phyloP scores from a whole-genome alignment of 139 green algal species.

The Chlorella sp. region DNA sequence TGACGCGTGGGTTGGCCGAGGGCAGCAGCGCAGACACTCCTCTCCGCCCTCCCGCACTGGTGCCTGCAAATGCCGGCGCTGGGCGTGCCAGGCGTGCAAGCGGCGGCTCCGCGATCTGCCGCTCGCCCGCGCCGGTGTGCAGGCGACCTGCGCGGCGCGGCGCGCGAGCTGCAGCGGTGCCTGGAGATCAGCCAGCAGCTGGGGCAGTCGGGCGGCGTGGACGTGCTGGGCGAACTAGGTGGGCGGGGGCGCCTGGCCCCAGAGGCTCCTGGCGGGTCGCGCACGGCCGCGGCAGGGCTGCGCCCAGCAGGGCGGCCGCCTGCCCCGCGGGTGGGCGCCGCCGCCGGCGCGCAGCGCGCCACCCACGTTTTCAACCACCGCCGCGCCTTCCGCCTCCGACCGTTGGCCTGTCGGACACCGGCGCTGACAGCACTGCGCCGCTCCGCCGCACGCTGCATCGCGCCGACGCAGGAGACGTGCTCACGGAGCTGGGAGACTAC shows the following conservation, averaged over 20 bases:
- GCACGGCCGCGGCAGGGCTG: neutral
- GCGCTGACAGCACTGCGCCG: too few species aligned
- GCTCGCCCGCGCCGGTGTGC: neutral
- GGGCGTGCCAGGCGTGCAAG: neutral
- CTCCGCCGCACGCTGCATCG: too few species aligned
- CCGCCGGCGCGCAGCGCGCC: neutral
- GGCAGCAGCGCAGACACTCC: neutral
- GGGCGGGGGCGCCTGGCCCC: neutral
- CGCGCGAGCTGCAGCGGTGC: constrained; percentile 34
- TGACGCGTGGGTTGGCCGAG: neutral
- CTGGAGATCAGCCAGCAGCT: constrained; percentile 35
- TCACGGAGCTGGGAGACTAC: constrained; percentile 44
- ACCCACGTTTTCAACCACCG: neutral
- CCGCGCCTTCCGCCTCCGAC: neutral
- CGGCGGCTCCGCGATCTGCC: neutral
- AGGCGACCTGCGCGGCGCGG: constrained; percentile 17
- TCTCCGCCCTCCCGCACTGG: neutral
- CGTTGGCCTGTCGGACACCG: too few species aligned
- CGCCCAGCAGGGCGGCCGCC: neutral
- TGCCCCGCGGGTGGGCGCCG: neutral
- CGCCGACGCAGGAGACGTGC: too few species aligned
- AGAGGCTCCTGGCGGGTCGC: neutral
- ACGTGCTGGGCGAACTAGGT: neutral
- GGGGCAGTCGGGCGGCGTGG: constrained; percentile 31
- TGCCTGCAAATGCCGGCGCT: neutral